Base-by-base conservation (phyloP, 305 asterid species). In the Solanum hybrid region DNA sequence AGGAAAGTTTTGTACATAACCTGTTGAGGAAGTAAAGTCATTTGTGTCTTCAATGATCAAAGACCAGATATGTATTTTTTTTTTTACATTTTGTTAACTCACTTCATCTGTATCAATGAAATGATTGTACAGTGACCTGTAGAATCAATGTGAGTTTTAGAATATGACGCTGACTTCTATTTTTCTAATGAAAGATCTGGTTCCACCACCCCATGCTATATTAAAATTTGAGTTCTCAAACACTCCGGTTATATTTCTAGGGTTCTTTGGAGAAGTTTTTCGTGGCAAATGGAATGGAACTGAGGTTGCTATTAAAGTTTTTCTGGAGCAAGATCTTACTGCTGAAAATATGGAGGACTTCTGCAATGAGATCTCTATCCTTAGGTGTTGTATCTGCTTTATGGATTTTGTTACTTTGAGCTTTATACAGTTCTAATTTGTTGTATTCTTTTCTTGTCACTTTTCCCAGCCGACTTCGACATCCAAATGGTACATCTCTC, bases 261-360 rank as follows among this genome's bases (percentile, higher is more conserved):
- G 99, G 69, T 97, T 97, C 91, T 97, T 97, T 91, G 99, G 98
- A 87, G 99, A 98, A 93, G 99, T 98, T 90, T 98, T 98, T 87
- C 98, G 98, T 90, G 99, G 99, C 91, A 90, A 92, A 90, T 98
- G 99, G 99, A 96, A 98, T 92, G 99, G 99, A 78, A 96, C 98
- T 71, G 98, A 97, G 90, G 99, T 98, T 92, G 99, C 99, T 71
- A 94, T 98, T 89, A 98, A 98, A 93, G 97, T 96, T 89, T 98
- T 98, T 92, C 90, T 98, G 93, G 99, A 96, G 95, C 99, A 98
- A 94, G 99, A 98, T 91, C 98, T 98, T 90, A 98, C 98, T 91
- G 97, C 97, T 87, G 99, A 98, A 94, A 98, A 96, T 89, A 98
- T 96, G 99, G 99, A 96, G 94, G 99, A 98, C 89, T 98, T 96